phyloP scores from a whole-genome alignment of 1,284 basidiomycete genomes.

The Pyrrhoderma noxium region DNA sequence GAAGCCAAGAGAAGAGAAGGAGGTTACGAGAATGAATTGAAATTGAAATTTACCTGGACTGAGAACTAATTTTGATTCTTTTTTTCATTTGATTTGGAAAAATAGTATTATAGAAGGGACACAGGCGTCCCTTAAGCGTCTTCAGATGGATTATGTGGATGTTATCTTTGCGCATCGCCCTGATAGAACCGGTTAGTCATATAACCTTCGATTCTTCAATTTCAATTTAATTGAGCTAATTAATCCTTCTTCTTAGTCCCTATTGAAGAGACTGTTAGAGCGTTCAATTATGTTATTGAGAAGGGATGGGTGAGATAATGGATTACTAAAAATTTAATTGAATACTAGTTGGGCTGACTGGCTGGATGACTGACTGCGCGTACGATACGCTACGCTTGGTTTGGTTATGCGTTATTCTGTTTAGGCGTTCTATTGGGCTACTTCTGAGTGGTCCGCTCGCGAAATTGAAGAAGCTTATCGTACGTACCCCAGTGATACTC shows the following conservation, averaged over 20 bases:
- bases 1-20: no score
- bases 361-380: no score
- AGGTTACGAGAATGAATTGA: no score
- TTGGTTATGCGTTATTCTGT: neutral
- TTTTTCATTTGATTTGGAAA: neutral
- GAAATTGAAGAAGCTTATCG: slow-evolving; percentile 69
- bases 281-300: slow-evolving; percentile 20
- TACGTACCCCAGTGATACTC: slow-evolving; percentile 27
- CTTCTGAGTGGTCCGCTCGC: slow-evolving; percentile 73
- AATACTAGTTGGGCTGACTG: neutral
- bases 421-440: slow-evolving; percentile 72
- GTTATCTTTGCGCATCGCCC: slow-evolving; percentile 25
- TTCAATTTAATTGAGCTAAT: no score
- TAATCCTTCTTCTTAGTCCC: slow-evolving; percentile 4
- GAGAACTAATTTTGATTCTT: neutral
- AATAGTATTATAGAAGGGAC: slow-evolving; percentile 16
- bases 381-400: no score
- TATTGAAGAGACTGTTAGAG: slow-evolving; percentile 21
- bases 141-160: slow-evolving; percentile 27
- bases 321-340: neutral
- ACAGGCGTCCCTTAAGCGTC: slow-evolving; percentile 21
- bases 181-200: slow-evolving; percentile 18
- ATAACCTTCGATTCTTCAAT: neutral
- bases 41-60: neutral
- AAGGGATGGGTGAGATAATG: slow-evolving; percentile 10